A percentile compares a stretch with the other conserved stretches of the same genome.
Conservation (phyloP, 352 stramenopile genomes). For the Pythium guiyangense region DNA sequence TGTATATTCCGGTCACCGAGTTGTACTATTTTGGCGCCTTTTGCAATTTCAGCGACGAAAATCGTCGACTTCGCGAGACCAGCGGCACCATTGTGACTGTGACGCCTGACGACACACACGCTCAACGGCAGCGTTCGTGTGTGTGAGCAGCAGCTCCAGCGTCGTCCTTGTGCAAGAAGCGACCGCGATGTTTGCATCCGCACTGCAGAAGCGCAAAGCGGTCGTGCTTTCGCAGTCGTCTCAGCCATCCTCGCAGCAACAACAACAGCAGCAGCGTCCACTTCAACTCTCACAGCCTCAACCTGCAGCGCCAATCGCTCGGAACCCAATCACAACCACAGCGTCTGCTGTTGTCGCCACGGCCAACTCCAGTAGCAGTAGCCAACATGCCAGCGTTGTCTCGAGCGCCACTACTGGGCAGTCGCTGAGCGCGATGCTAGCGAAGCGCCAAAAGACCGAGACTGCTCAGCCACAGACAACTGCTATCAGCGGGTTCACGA, state of each 20-base stretch:
- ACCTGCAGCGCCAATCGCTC: neutral
- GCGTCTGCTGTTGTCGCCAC: too few relatives aligned
- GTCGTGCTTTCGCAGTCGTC: neutral
- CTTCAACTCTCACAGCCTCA: neutral
- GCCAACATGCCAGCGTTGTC: neutral
- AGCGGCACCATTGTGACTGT: too few relatives aligned
- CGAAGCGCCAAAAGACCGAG: slow-evolving; percentile 1
- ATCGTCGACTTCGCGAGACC: too few relatives aligned
- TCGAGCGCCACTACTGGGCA: neutral
- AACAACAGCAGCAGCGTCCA: neutral
- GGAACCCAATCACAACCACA: neutral
- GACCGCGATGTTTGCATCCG: slow-evolving; percentile 3
- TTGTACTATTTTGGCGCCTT: too few relatives aligned
- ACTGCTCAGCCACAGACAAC: neutral
- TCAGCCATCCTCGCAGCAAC: neutral
- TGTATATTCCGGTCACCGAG: too few relatives aligned
- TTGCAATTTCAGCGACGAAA: too few relatives aligned
- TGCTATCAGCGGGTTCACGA: neutral
- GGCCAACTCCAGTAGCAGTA: neutral
- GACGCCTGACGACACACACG: too few relatives aligned
- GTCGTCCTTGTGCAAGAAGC: neutral
- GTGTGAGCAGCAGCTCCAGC: too few relatives aligned
- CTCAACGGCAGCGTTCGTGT: too few relatives aligned
- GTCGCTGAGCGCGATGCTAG: slow-evolving; percentile 7
- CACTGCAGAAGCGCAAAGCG: slow-evolving; percentile 8